phyloP scores from a whole-genome alignment of 1,139 yeast species.

The Keqinozyma sinolaborantium region DNA sequence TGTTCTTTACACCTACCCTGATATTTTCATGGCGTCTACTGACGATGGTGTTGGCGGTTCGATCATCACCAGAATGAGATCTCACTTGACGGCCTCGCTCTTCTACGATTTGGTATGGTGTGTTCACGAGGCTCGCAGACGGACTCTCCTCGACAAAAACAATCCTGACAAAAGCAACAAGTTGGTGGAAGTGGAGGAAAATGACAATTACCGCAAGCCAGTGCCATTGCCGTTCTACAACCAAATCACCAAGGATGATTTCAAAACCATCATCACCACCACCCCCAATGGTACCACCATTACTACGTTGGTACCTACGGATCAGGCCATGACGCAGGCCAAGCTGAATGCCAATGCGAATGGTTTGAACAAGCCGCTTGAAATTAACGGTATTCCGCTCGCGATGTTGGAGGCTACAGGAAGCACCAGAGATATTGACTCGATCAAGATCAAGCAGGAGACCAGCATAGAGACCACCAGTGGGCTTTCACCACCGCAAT shows the following conservation, averaged over 20 bases:
- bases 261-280: constrained; percentile 78
- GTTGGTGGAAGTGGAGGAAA: constrained; percentile 6
- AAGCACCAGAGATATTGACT: constrained; percentile 40
- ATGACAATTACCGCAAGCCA: constrained; percentile 24
- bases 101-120: constrained; percentile 94
- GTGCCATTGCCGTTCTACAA: constrained; percentile 89
- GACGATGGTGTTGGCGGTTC: constrained; percentile 31
- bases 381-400: constrained; percentile 77
- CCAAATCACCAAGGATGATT: constrained; percentile 89
- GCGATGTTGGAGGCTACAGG: constrained; percentile 83
- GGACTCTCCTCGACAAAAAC: constrained; percentile 52
- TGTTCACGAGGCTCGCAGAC: constrained; percentile 87
- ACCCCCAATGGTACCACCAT: constrained; percentile 92
- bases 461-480: constrained; percentile 1
- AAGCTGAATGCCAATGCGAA: constrained; percentile 47
- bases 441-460: constrained; percentile 1
- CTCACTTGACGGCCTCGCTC: constrained; percentile 86
- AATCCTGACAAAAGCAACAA: constrained; percentile 22
- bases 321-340: constrained; percentile 62
- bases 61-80: constrained; percentile 83
- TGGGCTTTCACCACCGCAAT: constrained; percentile 1
- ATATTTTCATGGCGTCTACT: constrained; percentile 47
- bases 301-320: constrained; percentile 86
- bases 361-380: constrained; percentile 53
- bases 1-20: constrained; percentile 85